Base-by-base conservation (phyloP, 139 green algal genomes). In the Chlamydomonas applanata region DNA sequence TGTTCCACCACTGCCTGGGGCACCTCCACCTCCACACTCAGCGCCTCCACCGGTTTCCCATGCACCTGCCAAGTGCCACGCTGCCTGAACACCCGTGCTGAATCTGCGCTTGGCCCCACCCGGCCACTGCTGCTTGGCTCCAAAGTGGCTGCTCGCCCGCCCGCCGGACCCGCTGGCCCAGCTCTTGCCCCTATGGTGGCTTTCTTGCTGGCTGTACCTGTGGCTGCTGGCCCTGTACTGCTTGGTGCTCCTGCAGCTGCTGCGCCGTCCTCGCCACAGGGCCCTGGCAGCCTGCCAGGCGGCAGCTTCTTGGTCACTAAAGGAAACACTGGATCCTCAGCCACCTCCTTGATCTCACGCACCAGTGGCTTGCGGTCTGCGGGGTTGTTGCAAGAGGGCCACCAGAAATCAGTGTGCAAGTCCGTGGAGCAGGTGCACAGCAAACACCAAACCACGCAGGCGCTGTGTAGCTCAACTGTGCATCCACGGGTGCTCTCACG, bases 311-410 rank as follows among this genome's bases (percentile, higher is more conserved):
- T 76, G 40, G 83, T 75, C 5, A 77, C 40, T 40, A 89, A 57
- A 19, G 85, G 66, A 33, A 89, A 87, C 45, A 57, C 71, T 0
- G 85, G 81, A 46, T 84, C 79, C 49, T 87, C 85, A 33, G 70
- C 60, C 59, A 82, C 72, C 34, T 88, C 75, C 22, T 62, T 63
- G 0, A 90, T 57, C 53, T 88, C 81, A 25, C 49, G 75, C 9
- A 90, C 82, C 24, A 90, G 76, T n/a, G 54, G 64, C 79, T 83
- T 82, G 0, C 59, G 52, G 45, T 87, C 83, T 4, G 71, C 32
- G 0, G n/a, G n/a, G n/a, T n/a, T n/a, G n/a, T n/a, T n/a, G n/a
- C n/a, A n/a, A n/a, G 19, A 35, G 24, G 57, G 57, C 16, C 29
- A 30, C 13, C 9, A 16, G 35, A 16, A 20, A 49, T 49, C 40